Evolutionary conservation across 352 stramenopile genomes (phyloP), one percentile per base, ranked within the genome.

Genomic region (Globisporangium acanthophoron): DNA sequence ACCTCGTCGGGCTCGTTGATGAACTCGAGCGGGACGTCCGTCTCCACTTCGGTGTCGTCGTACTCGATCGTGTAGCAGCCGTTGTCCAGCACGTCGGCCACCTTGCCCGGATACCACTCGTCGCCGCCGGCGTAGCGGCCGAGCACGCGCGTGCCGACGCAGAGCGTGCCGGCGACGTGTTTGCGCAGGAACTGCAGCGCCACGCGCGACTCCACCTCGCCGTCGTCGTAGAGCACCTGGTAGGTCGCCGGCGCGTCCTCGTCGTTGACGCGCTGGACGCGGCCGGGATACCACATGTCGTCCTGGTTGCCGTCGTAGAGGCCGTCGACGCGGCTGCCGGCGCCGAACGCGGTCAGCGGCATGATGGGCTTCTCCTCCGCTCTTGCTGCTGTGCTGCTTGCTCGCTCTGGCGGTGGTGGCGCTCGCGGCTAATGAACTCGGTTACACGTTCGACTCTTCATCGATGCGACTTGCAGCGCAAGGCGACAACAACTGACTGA

Each of bases 271-370:
- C 56, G 58, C 24, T 66, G 64, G 54, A 93, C 65, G 18, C 65
- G 59, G 9, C 73, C 85, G 1, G 81, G 80, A 52, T 92, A 92
- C 83, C 84, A 92, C 62, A 90, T 78, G 46, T 88, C 80, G 62
- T 88, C 80, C 9, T 60, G 69, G 62, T 92, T 92, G 63, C 77
- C 78, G 67, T 89, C 85, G 48, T 94, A 94, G 43, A 94, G 72
- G 1, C 78, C 82, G 57, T 94, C 85, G 16, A 94, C 81, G 31
- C 85, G 82, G 43, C 73, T 69, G 31, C 73, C 80, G 33, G 88
- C 74, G 27, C 59, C 48, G 52, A 65, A 79, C 41, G 43, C 51
- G 12, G 50, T 51, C 56, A 45, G 31, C 61, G 33, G 33, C 4
- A 37, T 11, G 33, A 69, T 72, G 11, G 31, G 13, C 15, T 35